Conservation (phyloP, 106 monocot genomes). For the Dendrobium huoshanense region DNA sequence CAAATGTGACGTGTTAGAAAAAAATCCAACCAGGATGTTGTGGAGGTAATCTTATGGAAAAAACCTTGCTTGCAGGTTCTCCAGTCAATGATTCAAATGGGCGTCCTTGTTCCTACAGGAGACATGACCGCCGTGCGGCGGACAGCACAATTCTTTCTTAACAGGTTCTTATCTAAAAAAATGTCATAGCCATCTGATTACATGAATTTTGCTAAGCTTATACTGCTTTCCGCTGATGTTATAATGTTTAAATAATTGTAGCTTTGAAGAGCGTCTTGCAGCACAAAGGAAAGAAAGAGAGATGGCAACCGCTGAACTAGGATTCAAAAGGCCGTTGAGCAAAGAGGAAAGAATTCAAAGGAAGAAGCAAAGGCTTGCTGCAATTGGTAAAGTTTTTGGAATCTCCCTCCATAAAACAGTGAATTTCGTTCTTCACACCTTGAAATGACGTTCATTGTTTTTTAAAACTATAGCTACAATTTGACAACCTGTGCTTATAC, state of each 20-base stretch:
- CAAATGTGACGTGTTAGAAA: not conserved
- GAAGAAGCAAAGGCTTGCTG: constrained; percentile 93
- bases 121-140: constrained; percentile 99
- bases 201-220: not conserved
- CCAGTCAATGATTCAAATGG: constrained; percentile 98
- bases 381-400: constrained; percentile 60
- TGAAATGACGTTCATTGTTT: not conserved
- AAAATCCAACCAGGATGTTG: not conserved
- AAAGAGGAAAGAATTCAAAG: constrained; percentile 86
- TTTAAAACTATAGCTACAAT: not conserved
- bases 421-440: not conserved
- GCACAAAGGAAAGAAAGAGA: constrained; percentile 95
- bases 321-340: constrained; percentile 84
- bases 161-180: constrained; percentile 41
- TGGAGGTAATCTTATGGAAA: not conserved
- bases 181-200: not conserved
- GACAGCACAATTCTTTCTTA: constrained; percentile 88
- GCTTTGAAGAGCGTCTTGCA: constrained; percentile 93
- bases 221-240: not conserved
- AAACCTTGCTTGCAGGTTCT: constrained; percentile 50
- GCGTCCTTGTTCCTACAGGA: constrained; percentile 97
- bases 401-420: not conserved
- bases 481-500: not conserved
- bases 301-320: constrained; percentile 72
- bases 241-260: constrained; percentile 18